Conservation (phyloP, 148 eudicot species). For the Fagopyrum esculentum region DNA sequence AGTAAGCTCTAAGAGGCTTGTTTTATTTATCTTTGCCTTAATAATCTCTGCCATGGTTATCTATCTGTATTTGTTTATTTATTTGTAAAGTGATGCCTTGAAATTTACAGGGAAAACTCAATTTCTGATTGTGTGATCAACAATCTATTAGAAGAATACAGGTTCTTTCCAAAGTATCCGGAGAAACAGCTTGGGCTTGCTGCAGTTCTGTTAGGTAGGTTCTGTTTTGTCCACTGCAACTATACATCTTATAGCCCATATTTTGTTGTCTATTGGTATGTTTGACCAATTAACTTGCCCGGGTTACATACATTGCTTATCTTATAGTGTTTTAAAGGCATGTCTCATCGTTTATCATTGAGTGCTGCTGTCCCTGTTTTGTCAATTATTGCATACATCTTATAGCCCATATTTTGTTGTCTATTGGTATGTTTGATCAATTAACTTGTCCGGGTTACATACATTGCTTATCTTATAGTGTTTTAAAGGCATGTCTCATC, state of each 20-base stretch:
- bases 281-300: neutral
- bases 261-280: neutral
- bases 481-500: no score
- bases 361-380: neutral
- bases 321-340: no score
- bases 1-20: neutral
- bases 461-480: no score
- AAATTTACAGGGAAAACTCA: conserved; percentile 56
- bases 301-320: no score
- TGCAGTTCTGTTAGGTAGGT: conserved; percentile 79
- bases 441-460: neutral
- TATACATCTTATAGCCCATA: neutral
- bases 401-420: neutral
- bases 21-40: neutral
- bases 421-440: neutral
- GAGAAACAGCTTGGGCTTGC: conserved; percentile 87
- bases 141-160: conserved; percentile 89
- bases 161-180: conserved; percentile 86
- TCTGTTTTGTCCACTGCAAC: conserved; percentile 1
- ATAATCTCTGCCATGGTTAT: neutral
- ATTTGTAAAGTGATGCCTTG: neutral
- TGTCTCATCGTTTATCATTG: no score
- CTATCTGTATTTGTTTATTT: neutral
- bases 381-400: neutral
- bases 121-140: conserved; percentile 89